Conservation (phyloP, 225 moss, liverwort and hornwort genomes). For the Pleurozium schreberi region DNA sequence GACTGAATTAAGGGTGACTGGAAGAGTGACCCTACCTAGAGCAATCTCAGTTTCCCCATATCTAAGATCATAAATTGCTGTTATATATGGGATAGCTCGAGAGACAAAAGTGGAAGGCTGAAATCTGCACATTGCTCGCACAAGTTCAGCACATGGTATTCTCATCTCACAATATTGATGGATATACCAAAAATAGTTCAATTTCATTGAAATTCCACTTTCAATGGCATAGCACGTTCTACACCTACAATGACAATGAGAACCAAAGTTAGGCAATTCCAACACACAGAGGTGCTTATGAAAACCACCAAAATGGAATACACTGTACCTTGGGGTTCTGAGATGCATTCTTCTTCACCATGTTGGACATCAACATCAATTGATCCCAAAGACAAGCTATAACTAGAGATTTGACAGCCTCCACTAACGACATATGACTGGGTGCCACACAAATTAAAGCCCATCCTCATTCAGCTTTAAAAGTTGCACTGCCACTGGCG, state of each 20-base stretch:
- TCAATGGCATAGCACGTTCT: no score
- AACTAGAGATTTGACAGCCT: background rate
- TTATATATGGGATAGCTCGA: no score
- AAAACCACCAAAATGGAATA: background rate
- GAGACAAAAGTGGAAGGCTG: slow-evolving; percentile 3
- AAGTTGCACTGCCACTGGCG: no score
- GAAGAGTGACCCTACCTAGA: no score
- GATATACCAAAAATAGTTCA: background rate
- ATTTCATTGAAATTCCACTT: no score
- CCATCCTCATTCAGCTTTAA: background rate
- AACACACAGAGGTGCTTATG: no score
- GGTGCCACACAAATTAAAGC: background rate
- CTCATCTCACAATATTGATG: background rate
- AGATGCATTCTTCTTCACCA: background rate
- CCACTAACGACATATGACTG: background rate
- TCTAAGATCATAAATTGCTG: no score
- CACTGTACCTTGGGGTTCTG: background rate
- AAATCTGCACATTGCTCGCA: slow-evolving; percentile 37
- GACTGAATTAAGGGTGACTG: no score
- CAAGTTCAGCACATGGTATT: background rate
- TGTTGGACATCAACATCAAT: background rate
- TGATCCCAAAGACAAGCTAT: background rate
- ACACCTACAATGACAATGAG: no score
- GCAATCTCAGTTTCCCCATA: no score
- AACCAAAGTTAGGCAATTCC: no score